Base-by-base conservation (phyloP, 1,284 basidiomycete species). In the Austropuccinia psidii region DNA sequence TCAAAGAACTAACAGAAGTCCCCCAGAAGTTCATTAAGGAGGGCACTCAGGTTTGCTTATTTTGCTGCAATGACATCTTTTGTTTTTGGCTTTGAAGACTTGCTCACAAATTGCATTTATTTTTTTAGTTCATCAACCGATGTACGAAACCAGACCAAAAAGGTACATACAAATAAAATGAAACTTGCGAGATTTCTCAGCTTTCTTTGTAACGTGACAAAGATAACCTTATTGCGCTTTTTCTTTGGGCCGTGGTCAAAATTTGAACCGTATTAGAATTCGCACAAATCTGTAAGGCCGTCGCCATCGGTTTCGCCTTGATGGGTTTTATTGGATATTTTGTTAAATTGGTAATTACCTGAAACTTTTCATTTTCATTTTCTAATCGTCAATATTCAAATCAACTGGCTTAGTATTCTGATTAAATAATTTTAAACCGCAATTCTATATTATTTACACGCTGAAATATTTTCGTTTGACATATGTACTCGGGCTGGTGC, bases 281-380 rank as follows among this genome's bases (percentile, higher is more conserved):
- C 82, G 79, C 87, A 66, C 91, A 94, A 81, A 93, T 97, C 77
- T 95, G 89, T 83, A 88, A 88, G 80, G 93, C 93, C 55, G 91
- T 97, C 74, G 91, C 91, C 2, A 88, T 96, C 76, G 93, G 93
- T 21, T 97, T 97, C 79, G 90, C 88, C 68, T 90, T 97, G 77
- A 96, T 96, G 92, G 93, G 93, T n/a, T 91, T 94, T 85, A 93
- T 95, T 81, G 92, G 92, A 13, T 95, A 93, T 83, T 89, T 95
- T 80, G 92, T 95, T 77, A 94, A 94, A 83, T 87, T 95, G 8
- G 66, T 74, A 39, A 27, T n/a, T n/a, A n/a, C n/a, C n/a, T n/a
- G n/a, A n/a, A n/a, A n/a, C n/a, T n/a, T n/a, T 21, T 65, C 21
- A 19, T 13, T 31, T 24, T n/a, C 24, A 13, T 24, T 45, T 31